Evolutionary conservation across 495 filamentous ascomycete species (phyloP).

Genomic region (Pyrenula massariospora): DNA sequence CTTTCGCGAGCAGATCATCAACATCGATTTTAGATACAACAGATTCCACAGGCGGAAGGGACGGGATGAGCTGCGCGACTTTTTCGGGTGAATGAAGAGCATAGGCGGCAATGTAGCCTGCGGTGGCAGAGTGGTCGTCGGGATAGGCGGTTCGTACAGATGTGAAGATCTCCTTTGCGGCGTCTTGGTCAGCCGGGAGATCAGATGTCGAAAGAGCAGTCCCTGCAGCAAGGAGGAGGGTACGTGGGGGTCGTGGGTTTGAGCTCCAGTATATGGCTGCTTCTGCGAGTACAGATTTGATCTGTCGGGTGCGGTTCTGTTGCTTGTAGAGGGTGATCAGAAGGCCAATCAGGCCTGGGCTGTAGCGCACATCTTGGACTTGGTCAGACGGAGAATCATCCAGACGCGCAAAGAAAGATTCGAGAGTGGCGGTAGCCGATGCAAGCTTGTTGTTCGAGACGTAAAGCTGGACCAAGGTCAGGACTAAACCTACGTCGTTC

Average conservation of each 20-base stretch:
- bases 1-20: conserved; percentile 57
- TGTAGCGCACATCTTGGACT: conserved; percentile 60
- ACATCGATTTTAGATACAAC: conserved; percentile 58
- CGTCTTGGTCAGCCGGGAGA: conserved; percentile 47
- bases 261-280: conserved; percentile 73
- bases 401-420: conserved; percentile 61
- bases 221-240: conserved; percentile 70
- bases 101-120: conserved; percentile 76
- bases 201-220: conserved; percentile 66
- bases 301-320: conserved; percentile 64
- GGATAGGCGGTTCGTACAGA: conserved; percentile 50
- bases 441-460: conserved; percentile 61
- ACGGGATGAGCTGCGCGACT: conserved; percentile 45
- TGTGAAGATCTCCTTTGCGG: conserved; percentile 66
- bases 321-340: conserved; percentile 69
- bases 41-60: conserved; percentile 52
- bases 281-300: conserved; percentile 60
- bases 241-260: conserved; percentile 33
- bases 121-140: conserved; percentile 51
- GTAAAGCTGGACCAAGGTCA: conserved; percentile 80
- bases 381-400: conserved; percentile 39
- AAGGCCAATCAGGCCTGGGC: conserved; percentile 77
- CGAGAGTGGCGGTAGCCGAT: conserved; percentile 63
- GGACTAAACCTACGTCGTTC: conserved; percentile 69
- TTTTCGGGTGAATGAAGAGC: conserved; percentile 53